Percentiles rank a stretch among this genome's conserved stretches.
These are phyloP conservation scores for Cyberlindnera euphorbiiphila DNA, from an alignment of 805 yeast species.

Conservation along the genomic window DNA sequence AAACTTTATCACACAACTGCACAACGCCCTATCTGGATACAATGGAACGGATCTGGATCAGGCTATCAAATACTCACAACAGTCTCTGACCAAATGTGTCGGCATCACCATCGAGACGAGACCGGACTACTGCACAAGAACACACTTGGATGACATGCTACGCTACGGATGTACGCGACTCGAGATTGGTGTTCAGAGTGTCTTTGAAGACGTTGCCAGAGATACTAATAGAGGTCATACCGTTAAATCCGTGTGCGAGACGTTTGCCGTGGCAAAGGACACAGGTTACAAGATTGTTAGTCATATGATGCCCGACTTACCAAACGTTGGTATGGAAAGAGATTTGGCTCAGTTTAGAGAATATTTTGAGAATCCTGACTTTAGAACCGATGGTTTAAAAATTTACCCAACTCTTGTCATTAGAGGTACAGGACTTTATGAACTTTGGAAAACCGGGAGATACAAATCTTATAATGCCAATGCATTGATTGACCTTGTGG, in stretches of 20 bases:
- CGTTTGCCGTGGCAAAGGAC: conserved; percentile 94
- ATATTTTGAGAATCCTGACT: conserved; percentile 94
- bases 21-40: conserved; percentile 92
- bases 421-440: conserved; percentile 95
- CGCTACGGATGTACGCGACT: conserved; percentile 94
- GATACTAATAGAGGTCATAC: conserved; percentile 98
- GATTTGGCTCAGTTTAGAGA: conserved; percentile 94
- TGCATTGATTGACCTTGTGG: conserved; percentile 90
- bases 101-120: conserved; percentile 98
- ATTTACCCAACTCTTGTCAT: conserved; percentile 95
- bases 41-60: conserved; percentile 86
- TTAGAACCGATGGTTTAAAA: conserved; percentile 95
- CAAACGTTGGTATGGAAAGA: conserved; percentile 98
- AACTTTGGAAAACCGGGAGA: conserved; percentile 93
- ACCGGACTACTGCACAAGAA: conserved; percentile 96
- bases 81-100: conserved; percentile 93
- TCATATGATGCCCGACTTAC: conserved; percentile 99
- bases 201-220: conserved; percentile 96
- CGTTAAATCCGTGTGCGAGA: conserved; percentile 91
- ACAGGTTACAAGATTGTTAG: conserved; percentile 97
- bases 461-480: conserved; percentile 94
- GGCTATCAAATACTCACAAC: conserved; percentile 87
- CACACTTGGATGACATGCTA: conserved; percentile 93
- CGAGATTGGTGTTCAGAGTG: conserved; percentile 96
- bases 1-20: conserved; percentile 80